A percentile compares a stretch with the other conserved stretches of the same genome.
Conservation (phyloP, 192 early-diverging fungal genomes). For the Coemansia sp. region DNA sequence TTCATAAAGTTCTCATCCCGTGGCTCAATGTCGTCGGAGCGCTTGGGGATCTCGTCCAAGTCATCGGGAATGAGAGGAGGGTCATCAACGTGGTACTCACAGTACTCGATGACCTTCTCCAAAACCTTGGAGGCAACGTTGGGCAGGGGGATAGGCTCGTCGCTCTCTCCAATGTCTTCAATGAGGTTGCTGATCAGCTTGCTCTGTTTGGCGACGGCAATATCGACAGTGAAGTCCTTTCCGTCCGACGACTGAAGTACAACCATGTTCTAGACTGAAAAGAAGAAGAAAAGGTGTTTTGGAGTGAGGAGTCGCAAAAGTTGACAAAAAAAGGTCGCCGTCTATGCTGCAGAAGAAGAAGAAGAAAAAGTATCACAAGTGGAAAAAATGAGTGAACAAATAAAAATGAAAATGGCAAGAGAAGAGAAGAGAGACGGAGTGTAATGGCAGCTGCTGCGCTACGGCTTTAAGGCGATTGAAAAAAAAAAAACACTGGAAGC, state of each 20-base stretch:
- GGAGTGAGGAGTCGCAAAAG: not conserved
- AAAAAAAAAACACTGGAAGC: not conserved
- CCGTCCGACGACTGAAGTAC: constrained; percentile 68
- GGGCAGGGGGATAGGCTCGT: constrained; percentile 74
- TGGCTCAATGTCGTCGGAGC: constrained; percentile 74
- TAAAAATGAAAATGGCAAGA: not conserved
- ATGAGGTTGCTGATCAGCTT: constrained; percentile 82
- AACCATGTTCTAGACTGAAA: not conserved
- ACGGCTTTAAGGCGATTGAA: not conserved
- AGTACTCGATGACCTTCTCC: constrained; percentile 85
- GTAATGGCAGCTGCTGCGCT: not conserved
- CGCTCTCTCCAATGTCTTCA: constrained; percentile 72
- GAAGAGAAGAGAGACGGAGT: not conserved
- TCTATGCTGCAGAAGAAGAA: not conserved
- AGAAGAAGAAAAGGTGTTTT: not conserved
- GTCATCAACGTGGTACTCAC: constrained; percentile 77
- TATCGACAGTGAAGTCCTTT: constrained; percentile 64
- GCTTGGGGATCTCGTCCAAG: constrained; percentile 58
- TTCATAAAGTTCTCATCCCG: constrained; percentile 86
- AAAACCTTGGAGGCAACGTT: constrained; percentile 77
- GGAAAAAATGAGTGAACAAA: not conserved
- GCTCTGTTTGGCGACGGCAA: constrained; percentile 72
- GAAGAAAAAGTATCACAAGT: not conserved
- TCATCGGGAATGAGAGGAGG: constrained; percentile 60
- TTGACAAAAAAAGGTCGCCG: not conserved